Conservation (phyloP, 2,329 filamentous ascomycete genomes). For the Aureobasidium sp. region DNA sequence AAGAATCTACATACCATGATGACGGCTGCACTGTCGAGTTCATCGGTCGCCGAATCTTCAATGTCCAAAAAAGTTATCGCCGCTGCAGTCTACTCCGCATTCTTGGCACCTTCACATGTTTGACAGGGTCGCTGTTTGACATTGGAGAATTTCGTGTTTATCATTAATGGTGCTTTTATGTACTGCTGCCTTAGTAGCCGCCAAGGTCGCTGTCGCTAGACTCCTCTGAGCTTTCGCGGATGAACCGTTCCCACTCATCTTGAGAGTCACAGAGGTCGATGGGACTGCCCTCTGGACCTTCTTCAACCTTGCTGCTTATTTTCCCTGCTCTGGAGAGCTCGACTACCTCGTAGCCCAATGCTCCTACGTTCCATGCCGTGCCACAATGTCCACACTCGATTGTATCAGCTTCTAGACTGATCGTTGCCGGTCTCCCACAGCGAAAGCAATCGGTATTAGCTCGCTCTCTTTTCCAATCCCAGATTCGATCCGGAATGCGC, state of each 20-base stretch:
- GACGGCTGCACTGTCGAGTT: not conserved
- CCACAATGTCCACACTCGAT: conserved; percentile 26
- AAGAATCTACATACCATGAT: not conserved
- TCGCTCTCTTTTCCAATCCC: conserved; percentile 3
- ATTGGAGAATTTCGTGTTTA: not conserved
- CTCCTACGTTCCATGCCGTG: conserved; percentile 28
- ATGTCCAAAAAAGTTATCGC: conserved; percentile 2
- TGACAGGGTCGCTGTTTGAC: not conserved
- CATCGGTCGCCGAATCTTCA: not conserved
- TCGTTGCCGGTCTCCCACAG: conserved; percentile 22
- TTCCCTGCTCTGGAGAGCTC: not conserved
- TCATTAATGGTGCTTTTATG: not conserved
- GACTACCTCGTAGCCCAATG: conserved; percentile 29
- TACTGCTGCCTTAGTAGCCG: not conserved
- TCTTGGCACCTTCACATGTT: conserved; percentile 1
- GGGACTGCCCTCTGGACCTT: not conserved
- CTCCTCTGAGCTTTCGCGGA: not conserved
- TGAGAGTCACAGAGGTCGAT: not conserved
- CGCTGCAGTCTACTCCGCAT: not conserved
- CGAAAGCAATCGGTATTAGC: conserved; percentile 26
- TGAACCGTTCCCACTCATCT: not conserved
- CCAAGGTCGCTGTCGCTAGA: not conserved
- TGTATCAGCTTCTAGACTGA: conserved; percentile 15
- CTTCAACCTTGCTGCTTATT: not conserved
- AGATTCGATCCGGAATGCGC: conserved; percentile 33